Evolutionary conservation across 2,329 filamentous ascomycete species (phyloP).

Genomic region (Phialemonium atrogriseum): DNA sequence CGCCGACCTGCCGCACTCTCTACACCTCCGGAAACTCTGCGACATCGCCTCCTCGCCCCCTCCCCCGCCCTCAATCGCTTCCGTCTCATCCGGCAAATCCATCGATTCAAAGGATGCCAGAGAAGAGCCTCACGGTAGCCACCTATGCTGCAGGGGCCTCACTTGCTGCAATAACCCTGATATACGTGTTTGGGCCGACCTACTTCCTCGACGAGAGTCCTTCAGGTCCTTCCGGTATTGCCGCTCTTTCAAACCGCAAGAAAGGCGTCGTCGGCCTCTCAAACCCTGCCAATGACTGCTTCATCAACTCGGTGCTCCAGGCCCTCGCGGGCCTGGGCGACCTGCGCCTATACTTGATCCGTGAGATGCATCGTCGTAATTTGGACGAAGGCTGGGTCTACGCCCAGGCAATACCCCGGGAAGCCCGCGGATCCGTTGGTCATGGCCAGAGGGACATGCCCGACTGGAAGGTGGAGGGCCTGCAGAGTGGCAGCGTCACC

Average conservation of each 20-base stretch:
- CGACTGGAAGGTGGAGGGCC: conserved; percentile 53
- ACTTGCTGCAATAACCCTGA: conserved; percentile 85
- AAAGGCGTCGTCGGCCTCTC: conserved; percentile 81
- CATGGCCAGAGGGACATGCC: conserved; percentile 25
- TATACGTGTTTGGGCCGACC: conserved; percentile 97
- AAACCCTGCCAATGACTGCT: conserved; percentile 92
- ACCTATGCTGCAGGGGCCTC: conserved; percentile 94
- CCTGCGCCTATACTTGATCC: conserved; percentile 82
- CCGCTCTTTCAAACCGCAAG: conserved; percentile 44
- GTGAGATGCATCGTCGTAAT: conserved; percentile 76
- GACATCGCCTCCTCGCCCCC: no score
- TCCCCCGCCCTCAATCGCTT: no score
- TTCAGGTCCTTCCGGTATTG: conserved; percentile 31
- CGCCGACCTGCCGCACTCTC: no score
- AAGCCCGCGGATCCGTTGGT: conserved; percentile 7
- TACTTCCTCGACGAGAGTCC: conserved; percentile 86
- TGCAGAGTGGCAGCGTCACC: conserved; percentile 79
- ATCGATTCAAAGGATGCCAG: conserved; percentile 71
- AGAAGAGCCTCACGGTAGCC: conserved; percentile 74
- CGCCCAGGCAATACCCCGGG: conserved; percentile 45
- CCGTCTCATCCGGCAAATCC: conserved; percentile 41
- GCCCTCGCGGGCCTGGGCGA: conserved; percentile 85
- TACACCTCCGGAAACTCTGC: no score
- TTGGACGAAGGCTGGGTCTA: conserved; percentile 76
- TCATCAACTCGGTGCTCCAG: conserved; percentile 95